These are phyloP conservation scores for Solanum chilense DNA, from an alignment of 257 asterid genomes.

Conservation along the genomic window DNA sequence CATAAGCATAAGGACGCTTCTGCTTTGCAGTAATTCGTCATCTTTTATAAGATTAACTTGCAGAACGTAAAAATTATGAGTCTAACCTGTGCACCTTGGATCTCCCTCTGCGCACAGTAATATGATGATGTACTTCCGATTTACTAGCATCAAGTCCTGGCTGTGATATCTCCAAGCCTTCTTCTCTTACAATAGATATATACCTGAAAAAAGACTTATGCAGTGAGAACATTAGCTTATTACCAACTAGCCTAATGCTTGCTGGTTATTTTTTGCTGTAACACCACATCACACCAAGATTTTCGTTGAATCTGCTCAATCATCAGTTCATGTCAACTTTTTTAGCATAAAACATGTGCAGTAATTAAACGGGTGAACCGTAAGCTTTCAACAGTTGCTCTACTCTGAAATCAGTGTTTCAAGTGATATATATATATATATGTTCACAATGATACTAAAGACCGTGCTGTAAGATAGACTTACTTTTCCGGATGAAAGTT, in stretches of 20 bases:
- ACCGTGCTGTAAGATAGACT: background rate
- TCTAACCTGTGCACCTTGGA: conserved; percentile 75
- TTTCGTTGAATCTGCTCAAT: background rate
- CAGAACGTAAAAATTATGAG: background rate
- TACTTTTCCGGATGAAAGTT: conserved; percentile 69
- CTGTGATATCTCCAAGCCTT: conserved; percentile 81
- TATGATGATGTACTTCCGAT: conserved; percentile 67
- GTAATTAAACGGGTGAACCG: background rate
- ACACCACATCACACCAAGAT: background rate
- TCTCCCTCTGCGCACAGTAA: conserved; percentile 46
- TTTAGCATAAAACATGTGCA: background rate
- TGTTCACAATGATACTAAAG: background rate
- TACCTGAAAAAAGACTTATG: conserved; percentile 28
- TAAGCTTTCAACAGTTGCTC: background rate
- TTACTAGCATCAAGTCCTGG: conserved; percentile 55
- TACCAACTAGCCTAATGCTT: background rate
- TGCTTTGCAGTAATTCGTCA: background rate
- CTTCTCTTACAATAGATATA: conserved; percentile 50
- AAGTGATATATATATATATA: background rate
- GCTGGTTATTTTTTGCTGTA: background rate
- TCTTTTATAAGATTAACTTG: background rate
- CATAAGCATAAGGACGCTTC: background rate
- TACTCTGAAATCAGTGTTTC: background rate
- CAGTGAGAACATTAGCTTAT: background rate
- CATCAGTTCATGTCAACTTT: background rate